Evolutionary conservation across 345 rosid genomes (phyloP).

Genomic region (Punica granatum): DNA sequence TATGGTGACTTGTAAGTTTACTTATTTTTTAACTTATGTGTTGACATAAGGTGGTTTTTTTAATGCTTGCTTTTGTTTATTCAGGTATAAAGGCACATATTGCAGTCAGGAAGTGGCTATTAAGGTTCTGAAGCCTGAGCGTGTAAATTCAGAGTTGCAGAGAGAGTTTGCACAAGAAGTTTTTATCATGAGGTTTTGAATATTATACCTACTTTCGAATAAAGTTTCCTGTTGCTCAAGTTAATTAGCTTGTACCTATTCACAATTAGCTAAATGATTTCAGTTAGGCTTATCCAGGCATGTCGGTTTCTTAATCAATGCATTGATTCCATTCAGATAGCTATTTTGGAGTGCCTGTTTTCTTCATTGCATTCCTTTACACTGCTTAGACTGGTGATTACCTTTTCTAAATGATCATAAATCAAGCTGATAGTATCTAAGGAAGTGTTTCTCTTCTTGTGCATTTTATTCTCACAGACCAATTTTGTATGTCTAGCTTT

Average conservation of each 20-base stretch:
- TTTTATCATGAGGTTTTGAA: slow-evolving; percentile 78
- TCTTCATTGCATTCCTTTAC: no score
- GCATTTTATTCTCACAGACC: no score
- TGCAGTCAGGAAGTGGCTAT: slow-evolving; percentile 97
- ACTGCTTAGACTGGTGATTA: no score
- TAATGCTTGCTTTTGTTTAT: not conserved
- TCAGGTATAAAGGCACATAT: slow-evolving; percentile 88
- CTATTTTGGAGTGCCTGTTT: not conserved
- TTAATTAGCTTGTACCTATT: not conserved
- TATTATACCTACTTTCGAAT: not conserved
- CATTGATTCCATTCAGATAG: not conserved
- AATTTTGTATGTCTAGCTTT: no score
- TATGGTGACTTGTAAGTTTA: slow-evolving; percentile 90
- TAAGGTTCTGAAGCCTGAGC: slow-evolving; percentile 93
- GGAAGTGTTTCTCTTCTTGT: no score
- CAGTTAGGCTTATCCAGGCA: not conserved
- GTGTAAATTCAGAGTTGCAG: slow-evolving; percentile 69
- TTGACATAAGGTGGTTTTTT: not conserved
- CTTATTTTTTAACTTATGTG: slow-evolving; percentile 6
- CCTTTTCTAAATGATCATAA: no score
- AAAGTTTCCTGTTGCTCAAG: not conserved
- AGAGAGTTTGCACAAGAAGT: slow-evolving; percentile 98
- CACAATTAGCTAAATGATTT: not conserved
- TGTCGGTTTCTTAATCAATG: not conserved
- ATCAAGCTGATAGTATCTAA: no score